Conservation (phyloP, 352 stramenopile species). For the Pseudoperonospora humuli region DNA sequence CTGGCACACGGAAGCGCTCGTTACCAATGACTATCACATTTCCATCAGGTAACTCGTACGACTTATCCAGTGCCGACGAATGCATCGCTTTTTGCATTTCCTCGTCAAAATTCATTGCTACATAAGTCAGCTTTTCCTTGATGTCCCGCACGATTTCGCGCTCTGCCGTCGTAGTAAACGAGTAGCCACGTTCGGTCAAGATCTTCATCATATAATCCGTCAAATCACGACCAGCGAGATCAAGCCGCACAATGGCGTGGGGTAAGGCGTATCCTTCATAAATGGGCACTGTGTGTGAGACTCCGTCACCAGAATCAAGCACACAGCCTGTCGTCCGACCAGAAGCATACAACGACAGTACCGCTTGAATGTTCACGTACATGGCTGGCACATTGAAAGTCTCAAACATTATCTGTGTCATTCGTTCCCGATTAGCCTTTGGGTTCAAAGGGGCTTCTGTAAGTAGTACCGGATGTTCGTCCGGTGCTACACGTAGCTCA, state of each 20-base stretch:
- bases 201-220: conserved; percentile 97
- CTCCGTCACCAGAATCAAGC: conserved; percentile 90
- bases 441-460: conserved; percentile 93
- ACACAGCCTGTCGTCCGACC: conserved; percentile 93
- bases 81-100: conserved; percentile 88
- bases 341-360: conserved; percentile 92
- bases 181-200: conserved; percentile 90
- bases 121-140: conserved; percentile 97
- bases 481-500: conserved; percentile 89
- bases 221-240: conserved; percentile 90
- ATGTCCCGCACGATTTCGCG: conserved; percentile 94
- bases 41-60: conserved; percentile 95
- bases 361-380: conserved; percentile 91
- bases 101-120: conserved; percentile 90
- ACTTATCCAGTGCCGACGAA: conserved; percentile 86
- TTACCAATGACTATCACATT: conserved; percentile 97
- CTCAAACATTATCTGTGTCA: conserved; percentile 97
- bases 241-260: conserved; percentile 91
- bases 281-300: conserved; percentile 93
- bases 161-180: conserved; percentile 91
- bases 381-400: conserved; percentile 91
- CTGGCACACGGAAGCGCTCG: conserved; percentile 91
- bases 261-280: conserved; percentile 94
- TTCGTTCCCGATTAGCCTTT: conserved; percentile 88
- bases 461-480: conserved; percentile 95